Evolutionary conservation across 495 filamentous ascomycete genomes (phyloP), one percentile per base, ranked within the genome.

Genomic region (Pyronema domesticum): DNA sequence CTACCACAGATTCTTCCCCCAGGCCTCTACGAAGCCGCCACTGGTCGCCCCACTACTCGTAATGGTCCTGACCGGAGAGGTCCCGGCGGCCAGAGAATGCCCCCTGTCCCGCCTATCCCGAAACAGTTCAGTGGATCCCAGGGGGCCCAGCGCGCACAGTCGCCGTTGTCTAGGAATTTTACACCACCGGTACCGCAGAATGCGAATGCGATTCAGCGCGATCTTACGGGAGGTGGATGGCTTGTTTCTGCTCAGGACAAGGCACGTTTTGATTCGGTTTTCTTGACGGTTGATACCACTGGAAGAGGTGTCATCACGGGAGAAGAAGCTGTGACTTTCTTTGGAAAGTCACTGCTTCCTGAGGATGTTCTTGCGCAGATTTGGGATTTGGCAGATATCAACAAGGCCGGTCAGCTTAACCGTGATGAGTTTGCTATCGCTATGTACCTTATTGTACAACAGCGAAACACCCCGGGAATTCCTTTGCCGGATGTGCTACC

Each of bases 301-400:
- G 84, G 80, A 57, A 76, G 76, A 49, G 89, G 89, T 3, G 80
- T 80, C 51, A 91, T 96, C 53, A 91, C 80, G 50, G 91, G 77
- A 45, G 91, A 96, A 55, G 88, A 96, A 67, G 91, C 93, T n/a
- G 91, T 95, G 6, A 72, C 75, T 2, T 98, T 95, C 67, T 89
- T 98, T 66, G 86, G 84, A 65, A 85, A 94, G 65, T 94, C 89
- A 1, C 82, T 83, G 53, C 74, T 98, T 7, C 76, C 87, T 0
- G 89, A 95, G 60, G 93, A 95, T 65, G 79, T 79, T 7, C 75
- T 98, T 14, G 91, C 93, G n/a, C 80, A 86, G 59, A 93, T 98
- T 57, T 98, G 91, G 91, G 93, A 98, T 65, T 74, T 98, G 18
- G 83, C 93, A 6, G 89, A 96, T 73, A 91, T 95, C 65, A 83